Evolutionary conservation across 495 filamentous ascomycete species (phyloP).

Genomic region (Talaromyces nanjingensis): DNA sequence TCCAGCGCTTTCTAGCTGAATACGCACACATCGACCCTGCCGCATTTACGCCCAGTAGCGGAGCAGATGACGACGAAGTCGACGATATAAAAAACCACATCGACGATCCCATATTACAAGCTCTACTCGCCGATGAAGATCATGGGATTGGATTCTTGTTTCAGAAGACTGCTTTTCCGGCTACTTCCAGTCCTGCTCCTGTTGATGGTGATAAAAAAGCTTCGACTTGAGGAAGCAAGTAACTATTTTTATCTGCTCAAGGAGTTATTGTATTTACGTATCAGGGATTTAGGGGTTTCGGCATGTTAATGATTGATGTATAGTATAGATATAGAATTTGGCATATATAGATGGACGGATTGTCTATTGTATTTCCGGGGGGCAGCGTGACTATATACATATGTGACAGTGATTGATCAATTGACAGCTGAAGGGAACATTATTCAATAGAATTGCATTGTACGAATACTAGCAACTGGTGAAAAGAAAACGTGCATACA

Average conservation of each 20-base stretch:
- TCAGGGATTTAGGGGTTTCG: too few relatives aligned
- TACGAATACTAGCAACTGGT: neutral
- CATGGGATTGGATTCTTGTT: slow-evolving; percentile 61
- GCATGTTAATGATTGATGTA: neutral
- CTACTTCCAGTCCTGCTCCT: neutral
- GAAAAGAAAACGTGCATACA: neutral
- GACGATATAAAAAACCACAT: slow-evolving; percentile 36
- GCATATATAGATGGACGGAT: neutral
- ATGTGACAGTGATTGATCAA: neutral
- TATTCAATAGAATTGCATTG: neutral
- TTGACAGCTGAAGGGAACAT: too few relatives aligned
- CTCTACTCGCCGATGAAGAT: slow-evolving; percentile 53
- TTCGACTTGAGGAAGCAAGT: neutral
- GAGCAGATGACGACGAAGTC: slow-evolving; percentile 16
- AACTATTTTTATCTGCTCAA: too few relatives aligned
- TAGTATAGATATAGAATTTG: neutral
- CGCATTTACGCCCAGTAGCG: slow-evolving; percentile 11
- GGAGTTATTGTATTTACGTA: too few relatives aligned
- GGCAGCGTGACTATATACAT: neutral
- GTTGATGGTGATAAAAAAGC: neutral
- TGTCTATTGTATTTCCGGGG: neutral
- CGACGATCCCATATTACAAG: slow-evolving; percentile 57
- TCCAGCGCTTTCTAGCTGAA: slow-evolving; percentile 55
- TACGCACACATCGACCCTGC: slow-evolving; percentile 62
- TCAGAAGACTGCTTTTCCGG: slow-evolving; percentile 42